phyloP scores from a whole-genome alignment of 768 basidiomycete species.

The Pisolithus orientalis region DNA sequence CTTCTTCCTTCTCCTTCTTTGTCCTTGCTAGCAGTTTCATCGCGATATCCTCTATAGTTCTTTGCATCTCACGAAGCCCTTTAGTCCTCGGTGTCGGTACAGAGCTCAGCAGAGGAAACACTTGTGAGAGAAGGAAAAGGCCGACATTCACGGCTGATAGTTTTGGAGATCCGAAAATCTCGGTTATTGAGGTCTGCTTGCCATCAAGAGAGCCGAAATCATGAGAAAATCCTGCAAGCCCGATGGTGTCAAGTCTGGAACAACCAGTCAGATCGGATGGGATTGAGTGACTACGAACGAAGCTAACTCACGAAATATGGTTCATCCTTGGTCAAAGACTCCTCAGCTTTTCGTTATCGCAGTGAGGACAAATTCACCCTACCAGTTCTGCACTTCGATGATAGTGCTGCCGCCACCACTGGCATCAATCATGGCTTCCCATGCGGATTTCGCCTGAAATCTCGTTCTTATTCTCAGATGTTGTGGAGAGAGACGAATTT shows the following conservation, averaged over 20 bases:
- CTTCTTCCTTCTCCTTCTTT: constrained; percentile 25
- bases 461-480: background rate
- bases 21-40: constrained; percentile 32
- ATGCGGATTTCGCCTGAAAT: constrained; percentile 9
- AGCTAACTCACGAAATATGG: constrained; percentile 24
- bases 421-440: constrained; percentile 14
- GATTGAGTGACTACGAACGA: background rate
- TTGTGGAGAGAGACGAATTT: background rate
- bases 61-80: constrained; percentile 16
- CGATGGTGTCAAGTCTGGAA: background rate
- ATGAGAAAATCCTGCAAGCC: too few species aligned
- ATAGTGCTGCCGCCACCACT: constrained; percentile 13
- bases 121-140: constrained; percentile 21
- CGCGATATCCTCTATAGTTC: constrained; percentile 25
- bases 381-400: constrained; percentile 35
- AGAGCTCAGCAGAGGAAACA: constrained; percentile 25
- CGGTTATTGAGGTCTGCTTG: constrained; percentile 34
- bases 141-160: constrained; percentile 22
- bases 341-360: background rate
- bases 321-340: constrained; percentile 24
- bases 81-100: constrained; percentile 32
- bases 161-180: constrained; percentile 29
- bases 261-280: background rate
- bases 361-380: background rate
- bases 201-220: constrained; percentile 33